Evolutionary conservation across 106 monocot genomes (phyloP), one percentile per base, ranked within the genome.

Genomic region (Allium cepa): DNA sequence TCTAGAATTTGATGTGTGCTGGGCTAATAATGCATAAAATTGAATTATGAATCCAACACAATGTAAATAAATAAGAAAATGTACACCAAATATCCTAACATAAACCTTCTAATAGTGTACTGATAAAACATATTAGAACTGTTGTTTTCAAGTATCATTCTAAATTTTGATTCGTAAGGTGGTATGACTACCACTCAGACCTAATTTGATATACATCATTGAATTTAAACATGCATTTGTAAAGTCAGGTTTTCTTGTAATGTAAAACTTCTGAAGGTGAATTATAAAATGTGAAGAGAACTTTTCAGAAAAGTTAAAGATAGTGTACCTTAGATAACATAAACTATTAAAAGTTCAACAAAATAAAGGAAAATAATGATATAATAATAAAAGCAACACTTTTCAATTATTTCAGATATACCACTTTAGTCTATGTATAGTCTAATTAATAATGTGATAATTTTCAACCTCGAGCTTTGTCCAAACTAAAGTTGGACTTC

Each of bases 401-500:
- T 71, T 47, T 51, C 60, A 47, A 49, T 50, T 61, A 56, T 16
- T 56, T 18, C 46, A 10, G 62, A 0, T 49, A 8, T 68, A 9
- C 56, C 46, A 69, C 56, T 69, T 56, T 46, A 46, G 68, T 28
- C 68, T 69, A 56, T 13, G 27, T 26, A 15, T 70, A 46, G 57
- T 45, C n/a, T 63, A 64, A 48, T 64, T 17, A 15, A 4, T 52
- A 57, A 69, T 15, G 36, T 18, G 46, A 7, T 57, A 69, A 55
- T 55, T 26, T 49, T 7, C 11, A 50, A 65, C 68, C 73, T 79
- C 73, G 78, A 79, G 72, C 68, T 74, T 70, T 70, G 71, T 22
- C 77, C 26, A 15, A 26, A 75, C 70, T 82, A 82, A 82, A 82
- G 77, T 52, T 63, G 66, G 58, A 82, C 77, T 73, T 77, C 82